Evolutionary conservation across 2,329 filamentous ascomycete species (phyloP), one percentile per base, ranked within the genome.

Genomic region (Colletotrichum agaves): DNA sequence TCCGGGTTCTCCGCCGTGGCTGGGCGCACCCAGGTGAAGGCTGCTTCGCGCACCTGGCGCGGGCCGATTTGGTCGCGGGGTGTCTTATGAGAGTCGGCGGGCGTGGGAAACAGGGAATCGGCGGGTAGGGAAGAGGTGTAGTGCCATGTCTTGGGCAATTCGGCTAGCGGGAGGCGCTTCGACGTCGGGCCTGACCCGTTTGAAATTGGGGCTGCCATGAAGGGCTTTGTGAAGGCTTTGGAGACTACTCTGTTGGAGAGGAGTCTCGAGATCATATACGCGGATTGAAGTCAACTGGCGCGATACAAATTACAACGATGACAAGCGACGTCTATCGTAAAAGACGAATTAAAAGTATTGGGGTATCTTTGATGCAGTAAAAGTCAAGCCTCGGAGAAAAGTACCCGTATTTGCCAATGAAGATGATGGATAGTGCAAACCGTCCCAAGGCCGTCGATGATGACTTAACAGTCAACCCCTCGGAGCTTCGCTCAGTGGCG

Each of bases 11-110:
- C 83, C 27, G 90, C 86, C 19, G 84, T 79, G 74, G 95, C 91
- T 0, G 96, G 96, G 4, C 94, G 89, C 19, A 99, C 94, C 84
- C 91, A 99, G 8, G 94, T 97, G 80, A 93, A 99, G 57, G 95
- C 81, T 4, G 96, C 95, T 67, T 90, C 88, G 76, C 91, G 93
- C 44, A 99, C 96, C 77, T 93, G 85, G 55, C 94, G 91, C 15
- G 96, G 95, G 0, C 87, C 86, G 55, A 98, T 90, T 39, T 90
- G 82, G 63, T 91, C 86, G 73, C 95, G 89, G 1, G 93, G 91
- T 1, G 93, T 93, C 72, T 88, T 87, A 78, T 98, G 93, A 0
- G 95, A 98, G 67, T 87, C 86, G 69, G 89, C 86, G 0, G 96
- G 94, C 0, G 93, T 97, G 15, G 93, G 90, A 76, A 92, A 97